These are phyloP conservation scores for Blumeriella jaapii DNA, from an alignment of 2,329 filamentous ascomycete genomes.

Conservation along the genomic window DNA sequence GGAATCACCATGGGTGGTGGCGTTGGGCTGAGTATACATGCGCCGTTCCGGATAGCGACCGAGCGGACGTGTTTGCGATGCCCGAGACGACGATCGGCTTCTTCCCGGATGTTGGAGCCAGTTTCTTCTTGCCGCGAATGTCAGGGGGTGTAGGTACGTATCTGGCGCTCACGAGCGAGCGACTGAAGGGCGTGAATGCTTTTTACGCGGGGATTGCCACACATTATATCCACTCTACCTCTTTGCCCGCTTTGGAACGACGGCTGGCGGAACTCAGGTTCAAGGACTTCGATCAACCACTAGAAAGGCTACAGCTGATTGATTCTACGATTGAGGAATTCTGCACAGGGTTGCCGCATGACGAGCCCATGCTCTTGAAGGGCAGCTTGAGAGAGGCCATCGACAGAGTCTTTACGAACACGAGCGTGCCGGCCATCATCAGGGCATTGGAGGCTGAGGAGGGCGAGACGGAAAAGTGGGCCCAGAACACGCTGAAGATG, in stretches of 20 bases:
- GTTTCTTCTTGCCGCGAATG: constrained; percentile 88
- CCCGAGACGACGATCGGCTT: constrained; percentile 97
- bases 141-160: constrained; percentile 83
- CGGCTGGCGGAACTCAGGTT: constrained; percentile 86
- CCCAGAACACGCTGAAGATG: constrained; percentile 61
- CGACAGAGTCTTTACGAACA: constrained; percentile 67
- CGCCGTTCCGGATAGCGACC: constrained; percentile 91
- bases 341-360: constrained; percentile 69
- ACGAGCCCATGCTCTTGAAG: constrained; percentile 53
- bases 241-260: constrained; percentile 67
- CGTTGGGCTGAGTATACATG: constrained; percentile 87
- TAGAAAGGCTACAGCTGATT: constrained; percentile 58
- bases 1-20: constrained; percentile 98
- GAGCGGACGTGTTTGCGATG: constrained; percentile 97
- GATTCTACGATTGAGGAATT: constrained; percentile 88
- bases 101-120: constrained; percentile 95
- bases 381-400: constrained; percentile 69
- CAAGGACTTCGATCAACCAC: constrained; percentile 57
- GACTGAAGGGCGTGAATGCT: constrained; percentile 69
- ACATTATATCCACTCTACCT: constrained; percentile 89
- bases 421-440: constrained; percentile 60
- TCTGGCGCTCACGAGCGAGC: constrained; percentile 81
- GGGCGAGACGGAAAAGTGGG: constrained; percentile 56
- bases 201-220: constrained; percentile 90
- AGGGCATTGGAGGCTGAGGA: constrained; percentile 32